These are phyloP conservation scores for Pyricularia grisea DNA, from an alignment of 2,329 filamentous ascomycete genomes.

Conservation along the genomic window DNA sequence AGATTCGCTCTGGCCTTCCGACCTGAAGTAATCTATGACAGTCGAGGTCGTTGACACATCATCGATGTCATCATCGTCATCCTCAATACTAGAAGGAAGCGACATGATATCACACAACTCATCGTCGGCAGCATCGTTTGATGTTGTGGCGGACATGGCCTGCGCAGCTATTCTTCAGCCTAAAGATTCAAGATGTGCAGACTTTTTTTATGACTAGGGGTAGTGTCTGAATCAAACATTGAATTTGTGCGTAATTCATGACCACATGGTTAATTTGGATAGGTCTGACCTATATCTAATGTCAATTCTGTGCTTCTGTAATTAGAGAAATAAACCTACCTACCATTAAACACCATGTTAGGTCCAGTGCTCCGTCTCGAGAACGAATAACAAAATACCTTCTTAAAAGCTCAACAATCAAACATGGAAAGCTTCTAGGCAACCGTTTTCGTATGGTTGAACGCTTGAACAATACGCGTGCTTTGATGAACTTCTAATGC, in stretches of 20 bases:
- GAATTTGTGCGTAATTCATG: background rate
- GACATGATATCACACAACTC: background rate
- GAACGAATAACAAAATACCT: background rate
- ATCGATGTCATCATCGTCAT: slow-evolving; percentile 30
- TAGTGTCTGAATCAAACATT: background rate
- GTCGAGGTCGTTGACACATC: slow-evolving; percentile 50
- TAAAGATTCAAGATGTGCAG: background rate
- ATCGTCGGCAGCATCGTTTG: background rate
- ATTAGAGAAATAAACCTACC: background rate
- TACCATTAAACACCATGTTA: background rate
- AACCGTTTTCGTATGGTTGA: background rate
- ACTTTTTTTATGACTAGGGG: background rate
- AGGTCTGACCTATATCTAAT: background rate
- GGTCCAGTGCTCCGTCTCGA: background rate
- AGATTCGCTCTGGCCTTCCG: slow-evolving; percentile 44
- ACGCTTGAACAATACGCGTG: background rate
- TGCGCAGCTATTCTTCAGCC: background rate
- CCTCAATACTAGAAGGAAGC: background rate
- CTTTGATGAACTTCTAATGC: background rate
- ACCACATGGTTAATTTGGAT: background rate
- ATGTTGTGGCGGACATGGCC: background rate
- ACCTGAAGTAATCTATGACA: slow-evolving; percentile 26
- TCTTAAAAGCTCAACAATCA: too few relatives aligned
- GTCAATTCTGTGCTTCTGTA: background rate
- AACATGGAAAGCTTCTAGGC: too few relatives aligned